Percentiles rank a stretch among this genome's conserved stretches.
These are phyloP conservation scores for Aspergillus heteromorphus DNA, from an alignment of 495 filamentous ascomycete species.

Conservation along the genomic window DNA sequence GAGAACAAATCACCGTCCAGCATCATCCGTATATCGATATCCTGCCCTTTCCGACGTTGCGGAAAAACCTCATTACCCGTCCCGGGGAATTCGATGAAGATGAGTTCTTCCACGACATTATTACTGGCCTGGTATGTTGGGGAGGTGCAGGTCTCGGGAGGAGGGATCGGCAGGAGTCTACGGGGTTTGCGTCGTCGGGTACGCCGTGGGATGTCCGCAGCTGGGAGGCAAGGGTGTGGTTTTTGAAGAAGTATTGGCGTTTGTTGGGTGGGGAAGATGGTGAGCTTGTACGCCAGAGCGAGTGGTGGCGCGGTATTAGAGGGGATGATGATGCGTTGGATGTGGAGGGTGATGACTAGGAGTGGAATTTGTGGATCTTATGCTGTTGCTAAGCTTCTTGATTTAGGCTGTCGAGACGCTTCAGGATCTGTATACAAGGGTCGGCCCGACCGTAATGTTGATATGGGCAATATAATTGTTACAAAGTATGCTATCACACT, in stretches of 20 bases:
- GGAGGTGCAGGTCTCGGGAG: constrained; percentile 19
- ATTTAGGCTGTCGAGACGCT: no score
- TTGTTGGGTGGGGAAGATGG: constrained; percentile 24
- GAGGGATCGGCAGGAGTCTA: constrained; percentile 17
- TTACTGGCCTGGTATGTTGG: constrained; percentile 23
- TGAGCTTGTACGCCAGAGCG: constrained; percentile 26
- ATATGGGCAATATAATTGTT: no score
- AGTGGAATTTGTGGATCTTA: no score
- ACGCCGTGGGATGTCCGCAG: constrained; percentile 27
- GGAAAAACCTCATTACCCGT: constrained; percentile 21
- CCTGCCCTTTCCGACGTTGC: constrained; percentile 21
- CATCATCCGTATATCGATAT: constrained; percentile 26
- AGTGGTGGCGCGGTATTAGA: constrained; percentile 25
- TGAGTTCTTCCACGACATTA: constrained; percentile 19
- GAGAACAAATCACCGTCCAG: constrained; percentile 21
- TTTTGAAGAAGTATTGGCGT: constrained; percentile 29
- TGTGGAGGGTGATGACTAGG: no score
- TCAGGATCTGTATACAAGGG: no score
- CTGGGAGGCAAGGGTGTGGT: constrained; percentile 25
- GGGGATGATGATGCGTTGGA: constrained; percentile 14
- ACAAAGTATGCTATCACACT: no score
- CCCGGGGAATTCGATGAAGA: constrained; percentile 19
- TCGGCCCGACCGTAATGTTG: no score
- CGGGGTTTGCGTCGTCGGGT: constrained; percentile 19
- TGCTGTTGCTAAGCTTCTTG: no score